Percentiles rank a stretch among this genome's conserved stretches.
Evolutionary conservation across 768 basidiomycete genomes (phyloP).

Genomic region (Crucibulum laeve): DNA sequence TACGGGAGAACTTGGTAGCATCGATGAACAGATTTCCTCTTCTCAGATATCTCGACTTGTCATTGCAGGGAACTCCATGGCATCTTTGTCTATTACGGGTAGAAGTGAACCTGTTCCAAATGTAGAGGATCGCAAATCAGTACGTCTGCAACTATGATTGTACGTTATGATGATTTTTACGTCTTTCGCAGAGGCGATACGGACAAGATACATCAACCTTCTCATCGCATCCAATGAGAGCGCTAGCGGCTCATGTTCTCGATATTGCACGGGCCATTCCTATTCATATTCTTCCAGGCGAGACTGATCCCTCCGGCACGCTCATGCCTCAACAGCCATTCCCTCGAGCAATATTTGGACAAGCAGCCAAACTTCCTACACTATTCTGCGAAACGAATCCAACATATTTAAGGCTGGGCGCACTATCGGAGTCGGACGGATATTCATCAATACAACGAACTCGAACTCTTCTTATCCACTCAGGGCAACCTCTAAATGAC

Average conservation of each 20-base stretch:
- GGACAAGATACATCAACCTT: conserved; percentile 63
- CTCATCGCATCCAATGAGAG: conserved; percentile 70
- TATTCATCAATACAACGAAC: conserved; percentile 13
- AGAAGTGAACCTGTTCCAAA: conserved; percentile 26
- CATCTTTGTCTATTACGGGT: conserved; percentile 33
- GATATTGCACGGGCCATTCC: conserved; percentile 79
- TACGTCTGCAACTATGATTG: conserved; percentile 25
- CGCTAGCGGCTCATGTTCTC: conserved; percentile 62
- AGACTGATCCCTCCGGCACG: conserved; percentile 80
- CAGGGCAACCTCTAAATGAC: conserved; percentile 93
- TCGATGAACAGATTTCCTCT: conserved; percentile 58
- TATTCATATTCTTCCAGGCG: conserved; percentile 85
- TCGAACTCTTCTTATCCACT: conserved; percentile 74
- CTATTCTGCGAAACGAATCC: conserved; percentile 89
- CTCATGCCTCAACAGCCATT: conserved; percentile 93
- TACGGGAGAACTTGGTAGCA: conserved; percentile 74
- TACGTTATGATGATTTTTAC: conserved; percentile 4
- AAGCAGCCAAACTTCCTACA: conserved; percentile 48
- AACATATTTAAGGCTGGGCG: conserved; percentile 63
- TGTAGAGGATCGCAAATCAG: conserved; percentile 50
- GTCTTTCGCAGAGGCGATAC: conserved; percentile 49
- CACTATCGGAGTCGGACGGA: conserved; percentile 34
- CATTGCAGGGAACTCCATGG: conserved; percentile 86
- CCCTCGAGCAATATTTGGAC: conserved; percentile 87
- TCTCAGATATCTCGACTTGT: conserved; percentile 80